Evolutionary conservation across 2,329 filamentous ascomycete species (phyloP).

Genomic region (Aspergillus calidoustus): DNA sequence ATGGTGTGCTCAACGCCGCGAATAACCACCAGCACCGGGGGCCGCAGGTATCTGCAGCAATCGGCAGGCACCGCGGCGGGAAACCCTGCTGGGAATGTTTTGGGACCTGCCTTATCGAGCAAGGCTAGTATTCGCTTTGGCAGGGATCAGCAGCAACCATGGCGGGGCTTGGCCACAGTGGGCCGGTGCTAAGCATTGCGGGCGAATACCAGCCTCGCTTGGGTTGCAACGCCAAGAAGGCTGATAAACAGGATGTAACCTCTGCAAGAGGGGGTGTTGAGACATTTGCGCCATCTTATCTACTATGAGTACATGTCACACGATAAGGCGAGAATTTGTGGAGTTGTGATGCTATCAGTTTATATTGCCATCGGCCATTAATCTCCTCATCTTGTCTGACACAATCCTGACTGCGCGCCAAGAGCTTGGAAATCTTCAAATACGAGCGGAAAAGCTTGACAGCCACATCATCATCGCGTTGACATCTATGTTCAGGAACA

Average conservation of each 20-base stretch:
- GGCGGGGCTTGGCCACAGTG: not conserved
- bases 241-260: not conserved
- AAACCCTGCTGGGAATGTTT: not conserved
- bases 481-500: not conserved
- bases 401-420: not conserved
- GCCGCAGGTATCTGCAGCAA: too few species aligned
- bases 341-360: not conserved
- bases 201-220: slow-evolving; percentile 8
- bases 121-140: not conserved
- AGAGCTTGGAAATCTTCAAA: not conserved
- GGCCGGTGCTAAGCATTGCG: slow-evolving; percentile 2
- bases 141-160: not conserved
- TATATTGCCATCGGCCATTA: not conserved
- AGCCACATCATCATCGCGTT: not conserved
- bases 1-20: not conserved
- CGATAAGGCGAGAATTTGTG: not conserved
- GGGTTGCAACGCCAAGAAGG: slow-evolving; percentile 30
- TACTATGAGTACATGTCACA: not conserved
- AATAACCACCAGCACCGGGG: slow-evolving; percentile 4
- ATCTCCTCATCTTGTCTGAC: not conserved
- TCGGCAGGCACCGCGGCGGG: not conserved
- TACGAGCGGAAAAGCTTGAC: not conserved
- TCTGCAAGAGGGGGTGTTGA: not conserved
- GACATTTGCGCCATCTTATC: not conserved
- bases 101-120: slow-evolving; percentile 13